Base-by-base conservation (phyloP, 352 stramenopile genomes). In the Phytophthora citrophthora region DNA sequence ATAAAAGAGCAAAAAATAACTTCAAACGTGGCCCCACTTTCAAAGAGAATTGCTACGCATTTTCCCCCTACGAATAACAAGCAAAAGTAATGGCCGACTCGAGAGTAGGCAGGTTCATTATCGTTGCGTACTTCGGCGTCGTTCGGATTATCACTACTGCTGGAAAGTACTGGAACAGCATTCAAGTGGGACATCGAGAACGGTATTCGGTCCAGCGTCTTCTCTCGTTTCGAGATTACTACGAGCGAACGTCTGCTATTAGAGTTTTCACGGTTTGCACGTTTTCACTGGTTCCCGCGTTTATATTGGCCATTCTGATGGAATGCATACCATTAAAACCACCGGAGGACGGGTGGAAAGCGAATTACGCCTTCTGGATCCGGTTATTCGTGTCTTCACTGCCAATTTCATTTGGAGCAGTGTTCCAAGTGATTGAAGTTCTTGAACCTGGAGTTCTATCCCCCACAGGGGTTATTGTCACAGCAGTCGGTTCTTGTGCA, bases 331-430 rank as follows among this genome's bases (percentile, higher is more conserved):
- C 32, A 4, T 39, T 39, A n/a, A 12, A 5, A n/a, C 32, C 7
- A 15, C 29, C 47, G 3, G 27, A 29, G 6, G 47, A 54, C 16
- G 29, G 47, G 6, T 54, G 27, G 47, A 31, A 38, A 44, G 47
- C 47, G 10, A 54, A 54, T 26, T 54, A 54, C 29, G 10, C 10
- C 6, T 43, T 54, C 12, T 54, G 31, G 16, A 43, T 44, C 16
- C 47, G 47, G 12, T 11, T 43, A 8, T 54, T 20, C 18, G 15
- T 41, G 5, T 31, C 27, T 9, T 29, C 15, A 41, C 41, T 54
- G 6, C 6, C 20, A 3, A 54, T 54, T 18, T n/a, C 47, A 13
- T 29, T 54, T 16, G 29, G 47, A 12, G 47, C 29, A 11, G 43
- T 27, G 11, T 9, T 40, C 8, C 53, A 44, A 26, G 26, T 60